Percentiles rank a stretch among this genome's conserved stretches.
Conservation (phyloP, 305 asterid genomes). For the Andrographis paniculata region DNA sequence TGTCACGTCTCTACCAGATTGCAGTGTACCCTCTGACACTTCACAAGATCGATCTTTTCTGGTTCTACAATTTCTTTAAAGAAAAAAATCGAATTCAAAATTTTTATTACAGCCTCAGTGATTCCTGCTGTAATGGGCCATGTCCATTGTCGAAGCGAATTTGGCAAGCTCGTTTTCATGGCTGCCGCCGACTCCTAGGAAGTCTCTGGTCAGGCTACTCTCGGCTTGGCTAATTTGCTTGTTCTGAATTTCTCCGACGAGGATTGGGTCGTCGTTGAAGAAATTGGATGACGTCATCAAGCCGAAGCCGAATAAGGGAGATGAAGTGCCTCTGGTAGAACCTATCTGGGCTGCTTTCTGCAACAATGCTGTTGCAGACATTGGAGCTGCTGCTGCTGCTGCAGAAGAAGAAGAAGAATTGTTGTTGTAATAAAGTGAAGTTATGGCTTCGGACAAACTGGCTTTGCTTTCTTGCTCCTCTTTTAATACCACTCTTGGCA, state of each 20-base stretch:
- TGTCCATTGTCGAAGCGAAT: conserved; percentile 42
- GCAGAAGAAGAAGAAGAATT: conserved; percentile 10
- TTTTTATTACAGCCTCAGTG: not conserved
- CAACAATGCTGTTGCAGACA: conserved; percentile 82
- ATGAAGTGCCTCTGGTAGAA: conserved; percentile 59
- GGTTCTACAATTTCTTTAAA: too few relatives aligned
- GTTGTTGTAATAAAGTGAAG: conserved; percentile 32
- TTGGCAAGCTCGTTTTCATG: conserved; percentile 47
- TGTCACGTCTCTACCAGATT: conserved; percentile 60
- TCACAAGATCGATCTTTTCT: conserved; percentile 84
- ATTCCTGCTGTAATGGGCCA: conserved; percentile 37
- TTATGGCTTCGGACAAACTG: conserved; percentile 37
- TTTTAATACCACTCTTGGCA: conserved; percentile 25
- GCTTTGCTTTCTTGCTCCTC: conserved; percentile 65
- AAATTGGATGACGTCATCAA: conserved; percentile 35
- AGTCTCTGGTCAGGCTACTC: conserved; percentile 64
- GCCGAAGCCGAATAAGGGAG: conserved; percentile 38
- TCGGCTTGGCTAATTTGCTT: conserved; percentile 22
- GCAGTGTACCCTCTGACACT: conserved; percentile 46
- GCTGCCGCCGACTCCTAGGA: conserved; percentile 69
- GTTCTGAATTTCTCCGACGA: not conserved
- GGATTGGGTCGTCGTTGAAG: conserved; percentile 4
- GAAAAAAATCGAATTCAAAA: too few relatives aligned
- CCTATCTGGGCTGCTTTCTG: conserved; percentile 94
- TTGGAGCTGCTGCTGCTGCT: conserved; percentile 31